A percentile compares a stretch with the other conserved stretches of the same genome.
Evolutionary conservation across 2,329 filamentous ascomycete species (phyloP).

Genomic region (Aspergillus uvarum): DNA sequence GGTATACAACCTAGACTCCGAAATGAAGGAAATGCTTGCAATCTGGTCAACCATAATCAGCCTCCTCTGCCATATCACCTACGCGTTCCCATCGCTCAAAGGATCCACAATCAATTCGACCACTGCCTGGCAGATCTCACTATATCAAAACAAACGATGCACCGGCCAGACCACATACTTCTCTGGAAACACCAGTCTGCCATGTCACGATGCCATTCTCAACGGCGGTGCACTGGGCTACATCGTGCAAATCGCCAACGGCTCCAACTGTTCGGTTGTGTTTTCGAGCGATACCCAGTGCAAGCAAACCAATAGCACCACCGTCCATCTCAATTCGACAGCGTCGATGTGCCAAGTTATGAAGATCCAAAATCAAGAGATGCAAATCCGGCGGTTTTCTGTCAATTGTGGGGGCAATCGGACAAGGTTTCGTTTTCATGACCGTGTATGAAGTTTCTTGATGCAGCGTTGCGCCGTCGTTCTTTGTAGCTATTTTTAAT

Average conservation of each 20-base stretch:
- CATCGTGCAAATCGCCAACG: conserved; percentile 1
- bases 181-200: conserved; percentile 9
- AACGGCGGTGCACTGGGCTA: conserved; percentile 16
- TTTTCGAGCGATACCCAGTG: conserved; percentile 9
- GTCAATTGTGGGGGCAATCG: conserved; percentile 1
- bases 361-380: not conserved
- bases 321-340: not conserved
- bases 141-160: conserved; percentile 16
- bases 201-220: conserved; percentile 10
- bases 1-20: not conserved
- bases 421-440: not conserved
- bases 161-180: conserved; percentile 12
- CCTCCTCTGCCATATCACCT: not conserved
- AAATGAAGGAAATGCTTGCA: not conserved
- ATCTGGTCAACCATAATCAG: not conserved
- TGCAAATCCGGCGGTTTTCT: conserved; percentile 3
- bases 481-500: not conserved
- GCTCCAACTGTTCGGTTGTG: conserved; percentile 1
- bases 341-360: not conserved
- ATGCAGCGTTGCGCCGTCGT: not conserved
- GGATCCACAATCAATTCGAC: not conserved
- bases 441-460: not conserved
- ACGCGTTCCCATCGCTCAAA: not conserved
- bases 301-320: not conserved
- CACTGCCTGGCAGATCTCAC: conserved; percentile 12